Conservation (phyloP, 2,329 filamentous ascomycete species). For the Arachnomyces sp. region DNA sequence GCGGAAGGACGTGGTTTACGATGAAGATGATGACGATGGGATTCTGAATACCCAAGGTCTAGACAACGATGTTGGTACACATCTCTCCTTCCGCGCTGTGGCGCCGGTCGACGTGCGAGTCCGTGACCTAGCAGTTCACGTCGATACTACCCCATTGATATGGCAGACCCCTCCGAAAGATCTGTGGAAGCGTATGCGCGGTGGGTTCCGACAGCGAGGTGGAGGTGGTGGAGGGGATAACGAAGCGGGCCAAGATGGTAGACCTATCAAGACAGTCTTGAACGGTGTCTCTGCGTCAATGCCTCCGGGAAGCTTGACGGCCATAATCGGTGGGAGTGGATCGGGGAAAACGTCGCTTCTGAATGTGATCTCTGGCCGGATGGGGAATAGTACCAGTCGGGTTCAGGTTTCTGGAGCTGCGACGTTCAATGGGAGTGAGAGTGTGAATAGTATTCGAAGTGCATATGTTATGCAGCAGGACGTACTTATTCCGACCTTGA, state of each 20-base stretch:
- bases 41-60: no score
- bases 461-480: constrained; percentile 66
- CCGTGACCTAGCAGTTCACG: constrained; percentile 23
- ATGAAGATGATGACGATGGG: no score
- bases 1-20: no score
- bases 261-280: constrained; percentile 45
- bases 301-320: constrained; percentile 59
- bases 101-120: constrained; percentile 34
- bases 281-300: constrained; percentile 58
- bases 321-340: constrained; percentile 68
- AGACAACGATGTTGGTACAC: not conserved
- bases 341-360: constrained; percentile 66
- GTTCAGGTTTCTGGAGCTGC: constrained; percentile 45
- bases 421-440: constrained; percentile 54
- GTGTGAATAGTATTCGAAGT: constrained; percentile 40
- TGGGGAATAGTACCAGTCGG: constrained; percentile 45
- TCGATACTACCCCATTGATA: constrained; percentile 26
- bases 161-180: constrained; percentile 25
- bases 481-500: constrained; percentile 63
- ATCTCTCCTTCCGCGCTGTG: constrained; percentile 35
- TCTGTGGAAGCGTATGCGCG: constrained; percentile 24
- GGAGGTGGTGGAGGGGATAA: no score
- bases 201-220: constrained; percentile 13
- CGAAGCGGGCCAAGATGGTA: no score
- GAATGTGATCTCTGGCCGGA: constrained; percentile 63